These are phyloP conservation scores for Collybia nuda DNA, from an alignment of 768 basidiomycete species.

Conservation along the genomic window DNA sequence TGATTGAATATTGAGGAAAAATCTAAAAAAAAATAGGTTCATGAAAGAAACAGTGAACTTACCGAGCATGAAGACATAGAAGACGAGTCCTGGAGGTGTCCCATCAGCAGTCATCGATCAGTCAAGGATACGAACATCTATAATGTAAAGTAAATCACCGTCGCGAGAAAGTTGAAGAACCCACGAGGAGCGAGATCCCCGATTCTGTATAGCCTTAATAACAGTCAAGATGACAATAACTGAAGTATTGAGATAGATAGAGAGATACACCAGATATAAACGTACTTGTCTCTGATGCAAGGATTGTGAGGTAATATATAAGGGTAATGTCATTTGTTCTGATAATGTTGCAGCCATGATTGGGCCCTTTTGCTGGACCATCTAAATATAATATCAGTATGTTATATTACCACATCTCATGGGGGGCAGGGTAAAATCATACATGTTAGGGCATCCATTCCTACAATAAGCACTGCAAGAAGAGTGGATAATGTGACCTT, in stretches of 20 bases:
- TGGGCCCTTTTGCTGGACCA: no score
- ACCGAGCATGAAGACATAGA: constrained; percentile 8
- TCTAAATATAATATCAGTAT: no score
- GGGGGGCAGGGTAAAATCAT: no score
- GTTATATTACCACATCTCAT: no score
- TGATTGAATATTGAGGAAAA: no score
- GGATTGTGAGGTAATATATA: background rate
- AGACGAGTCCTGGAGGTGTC: background rate
- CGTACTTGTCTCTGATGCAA: constrained; percentile 3
- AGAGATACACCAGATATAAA: no score
- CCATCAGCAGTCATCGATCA: background rate
- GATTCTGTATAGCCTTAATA: background rate
- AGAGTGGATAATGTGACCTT: no score
- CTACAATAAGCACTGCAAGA: no score
- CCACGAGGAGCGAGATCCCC: constrained; percentile 1
- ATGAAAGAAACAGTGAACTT: background rate
- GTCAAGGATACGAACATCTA: no score
- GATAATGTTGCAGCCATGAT: background rate
- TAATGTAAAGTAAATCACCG: no score
- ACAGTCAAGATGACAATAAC: constrained; percentile 6
- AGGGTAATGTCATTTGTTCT: background rate
- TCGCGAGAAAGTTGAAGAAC: constrained; percentile 2
- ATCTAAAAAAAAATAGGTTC: no score
- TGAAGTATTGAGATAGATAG: background rate
- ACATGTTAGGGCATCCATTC: no score